Conservation (phyloP, 2,329 filamentous ascomycete genomes). For the Exophiala aquamarina region DNA sequence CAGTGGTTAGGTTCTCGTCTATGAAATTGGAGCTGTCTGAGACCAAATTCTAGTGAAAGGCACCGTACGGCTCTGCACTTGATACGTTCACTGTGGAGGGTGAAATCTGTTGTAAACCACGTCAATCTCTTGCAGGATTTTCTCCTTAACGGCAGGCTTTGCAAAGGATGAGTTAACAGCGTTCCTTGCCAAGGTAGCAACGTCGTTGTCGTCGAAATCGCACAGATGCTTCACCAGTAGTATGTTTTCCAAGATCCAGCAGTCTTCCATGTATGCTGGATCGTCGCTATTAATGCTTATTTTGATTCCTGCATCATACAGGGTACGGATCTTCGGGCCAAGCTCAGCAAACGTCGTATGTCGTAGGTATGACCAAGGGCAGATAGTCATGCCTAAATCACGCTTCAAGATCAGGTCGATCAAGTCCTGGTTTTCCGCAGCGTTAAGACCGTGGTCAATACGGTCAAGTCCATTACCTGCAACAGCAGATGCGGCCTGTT, state of each 20-base stretch:
- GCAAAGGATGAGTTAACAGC: slow-evolving; percentile 52
- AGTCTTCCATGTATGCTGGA: slow-evolving; percentile 51
- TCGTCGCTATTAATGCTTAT: slow-evolving; percentile 52
- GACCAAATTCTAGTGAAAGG: background rate
- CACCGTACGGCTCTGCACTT: background rate
- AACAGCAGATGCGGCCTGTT: slow-evolving; percentile 37
- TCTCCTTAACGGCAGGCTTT: slow-evolving; percentile 37
- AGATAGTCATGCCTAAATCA: slow-evolving; percentile 42
- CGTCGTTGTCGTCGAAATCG: slow-evolving; percentile 41
- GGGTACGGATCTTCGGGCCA: slow-evolving; percentile 39
- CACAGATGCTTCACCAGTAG: slow-evolving; percentile 45
- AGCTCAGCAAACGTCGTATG: slow-evolving; percentile 27
- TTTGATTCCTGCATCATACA: slow-evolving; percentile 47
- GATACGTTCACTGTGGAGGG: background rate
- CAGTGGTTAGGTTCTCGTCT: no score
- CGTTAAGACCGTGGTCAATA: slow-evolving; percentile 46
- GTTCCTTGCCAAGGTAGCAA: slow-evolving; percentile 43
- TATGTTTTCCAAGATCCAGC: slow-evolving; percentile 52
- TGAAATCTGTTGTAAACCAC: slow-evolving; percentile 3
- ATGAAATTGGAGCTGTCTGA: no score
- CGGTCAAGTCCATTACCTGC: slow-evolving; percentile 22
- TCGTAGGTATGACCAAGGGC: slow-evolving; percentile 41
- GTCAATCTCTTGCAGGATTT: slow-evolving; percentile 12
- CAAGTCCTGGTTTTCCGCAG: slow-evolving; percentile 35
- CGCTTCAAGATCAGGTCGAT: slow-evolving; percentile 34